Evolutionary conservation across 148 eudicot genomes (phyloP).

Genomic region (Fagopyrum esculentum): DNA sequence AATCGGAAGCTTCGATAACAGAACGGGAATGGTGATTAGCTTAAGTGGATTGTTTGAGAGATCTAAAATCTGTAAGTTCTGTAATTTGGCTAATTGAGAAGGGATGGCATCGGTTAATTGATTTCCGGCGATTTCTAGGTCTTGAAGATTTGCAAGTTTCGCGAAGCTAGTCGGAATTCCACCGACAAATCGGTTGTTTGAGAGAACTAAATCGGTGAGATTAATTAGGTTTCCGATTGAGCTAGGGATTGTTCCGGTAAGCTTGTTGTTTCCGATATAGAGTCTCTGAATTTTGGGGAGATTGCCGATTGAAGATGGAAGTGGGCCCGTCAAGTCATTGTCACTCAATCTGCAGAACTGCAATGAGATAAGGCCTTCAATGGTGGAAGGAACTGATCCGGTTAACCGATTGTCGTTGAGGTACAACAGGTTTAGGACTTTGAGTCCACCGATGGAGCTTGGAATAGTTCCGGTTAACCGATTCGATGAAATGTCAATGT

Average conservation of each 20-base stretch:
- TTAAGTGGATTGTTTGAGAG: conserved; percentile 59
- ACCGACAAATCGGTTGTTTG: conserved; percentile 52
- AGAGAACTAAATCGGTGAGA: conserved; percentile 34
- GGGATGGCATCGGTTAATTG: conserved; percentile 33
- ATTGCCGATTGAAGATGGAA: conserved; percentile 47
- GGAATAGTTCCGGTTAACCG: conserved; percentile 47
- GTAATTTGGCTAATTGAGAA: conserved; percentile 34
- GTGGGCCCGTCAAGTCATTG: conserved; percentile 38
- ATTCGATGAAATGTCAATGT: conserved; percentile 56
- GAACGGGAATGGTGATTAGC: conserved; percentile 35
- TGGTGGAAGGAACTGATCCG: conserved; percentile 49
- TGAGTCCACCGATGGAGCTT: conserved; percentile 42
- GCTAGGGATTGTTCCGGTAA: conserved; percentile 48
- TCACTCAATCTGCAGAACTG: conserved; percentile 28
- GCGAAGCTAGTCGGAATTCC: conserved; percentile 55
- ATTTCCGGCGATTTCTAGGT: conserved; percentile 51
- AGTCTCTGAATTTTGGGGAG: conserved; percentile 44
- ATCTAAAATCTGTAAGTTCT: conserved; percentile 33
- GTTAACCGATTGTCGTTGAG: conserved; percentile 40
- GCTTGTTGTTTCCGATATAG: conserved; percentile 44
- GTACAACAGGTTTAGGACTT: conserved; percentile 29
- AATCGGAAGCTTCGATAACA: conserved; percentile 25
- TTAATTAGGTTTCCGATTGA: conserved; percentile 43
- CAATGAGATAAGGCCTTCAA: conserved; percentile 41
- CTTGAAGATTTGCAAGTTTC: conserved; percentile 37